Evolutionary conservation across 2,329 filamentous ascomycete genomes (phyloP).

Genomic region (Stylonectria norvegica): DNA sequence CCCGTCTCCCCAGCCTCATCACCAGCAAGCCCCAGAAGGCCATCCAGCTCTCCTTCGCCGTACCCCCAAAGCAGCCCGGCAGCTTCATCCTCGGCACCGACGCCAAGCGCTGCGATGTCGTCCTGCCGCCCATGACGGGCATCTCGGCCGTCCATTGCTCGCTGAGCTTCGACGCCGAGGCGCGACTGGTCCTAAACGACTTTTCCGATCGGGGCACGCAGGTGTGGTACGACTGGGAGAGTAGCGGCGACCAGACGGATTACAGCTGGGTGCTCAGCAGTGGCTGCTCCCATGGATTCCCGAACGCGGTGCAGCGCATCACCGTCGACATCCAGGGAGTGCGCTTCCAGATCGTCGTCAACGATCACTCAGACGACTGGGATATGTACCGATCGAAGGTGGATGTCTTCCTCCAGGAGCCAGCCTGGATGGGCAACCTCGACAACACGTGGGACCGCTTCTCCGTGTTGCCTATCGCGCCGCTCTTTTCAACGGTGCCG

Average conservation of each 20-base stretch:
- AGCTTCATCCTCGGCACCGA: slow-evolving; percentile 40
- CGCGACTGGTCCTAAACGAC: slow-evolving; percentile 38
- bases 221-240: slow-evolving; percentile 42
- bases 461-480: slow-evolving; percentile 24
- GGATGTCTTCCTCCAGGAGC: slow-evolving; percentile 31
- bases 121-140: slow-evolving; percentile 34
- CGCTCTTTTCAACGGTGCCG: slow-evolving; percentile 28
- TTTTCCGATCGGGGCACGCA: slow-evolving; percentile 37
- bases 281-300: slow-evolving; percentile 33
- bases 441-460: slow-evolving; percentile 26
- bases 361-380: slow-evolving; percentile 33
- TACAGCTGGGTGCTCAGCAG: slow-evolving; percentile 36
- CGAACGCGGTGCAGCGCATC: slow-evolving; percentile 32
- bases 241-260: slow-evolving; percentile 35
- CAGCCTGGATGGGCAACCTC: slow-evolving; percentile 27
- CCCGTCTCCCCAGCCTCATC: slow-evolving; percentile 28
- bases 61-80: slow-evolving; percentile 31
- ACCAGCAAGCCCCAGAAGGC: slow-evolving; percentile 27
- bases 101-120: slow-evolving; percentile 34
- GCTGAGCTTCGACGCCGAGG: slow-evolving; percentile 38
- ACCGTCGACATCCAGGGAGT: slow-evolving; percentile 39
- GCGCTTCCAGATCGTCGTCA: slow-evolving; percentile 38
- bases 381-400: slow-evolving; percentile 33
- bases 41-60: slow-evolving; percentile 36
- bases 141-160: slow-evolving; percentile 37